Evolutionary conservation across 495 filamentous ascomycete species (phyloP).

Genomic region (Trichoderma erinaceum): DNA sequence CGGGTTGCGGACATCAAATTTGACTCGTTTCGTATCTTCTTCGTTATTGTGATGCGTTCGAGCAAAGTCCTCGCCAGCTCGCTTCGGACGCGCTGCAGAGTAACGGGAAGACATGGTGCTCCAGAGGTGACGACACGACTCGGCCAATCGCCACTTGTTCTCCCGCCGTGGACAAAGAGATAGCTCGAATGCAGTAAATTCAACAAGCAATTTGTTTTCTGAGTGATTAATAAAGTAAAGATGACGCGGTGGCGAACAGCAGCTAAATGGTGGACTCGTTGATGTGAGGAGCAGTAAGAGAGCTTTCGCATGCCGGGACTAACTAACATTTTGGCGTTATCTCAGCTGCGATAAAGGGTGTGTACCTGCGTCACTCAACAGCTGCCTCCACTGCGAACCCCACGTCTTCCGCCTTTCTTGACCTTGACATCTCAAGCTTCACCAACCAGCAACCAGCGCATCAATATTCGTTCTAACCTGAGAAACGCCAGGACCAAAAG

Average conservation of each 20-base stretch:
- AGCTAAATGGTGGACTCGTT: background rate
- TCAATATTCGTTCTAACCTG: background rate
- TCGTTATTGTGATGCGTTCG: conserved; percentile 60
- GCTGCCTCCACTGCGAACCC: conserved; percentile 14
- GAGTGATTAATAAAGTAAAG: background rate
- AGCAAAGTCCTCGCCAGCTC: conserved; percentile 71
- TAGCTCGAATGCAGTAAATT: background rate
- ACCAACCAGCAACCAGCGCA: background rate
- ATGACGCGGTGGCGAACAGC: background rate
- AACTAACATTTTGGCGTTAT: conserved; percentile 7
- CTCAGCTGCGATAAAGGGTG: conserved; percentile 5
- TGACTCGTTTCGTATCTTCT: conserved; percentile 69
- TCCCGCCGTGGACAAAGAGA: background rate
- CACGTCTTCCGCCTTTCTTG: conserved; percentile 14
- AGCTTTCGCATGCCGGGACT: background rate
- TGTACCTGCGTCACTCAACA: conserved; percentile 14
- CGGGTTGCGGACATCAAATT: conserved; percentile 93
- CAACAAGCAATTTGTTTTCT: background rate
- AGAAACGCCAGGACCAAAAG: background rate
- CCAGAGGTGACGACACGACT: background rate
- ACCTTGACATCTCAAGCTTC: conserved; percentile 1
- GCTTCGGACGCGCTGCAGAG: conserved; percentile 69
- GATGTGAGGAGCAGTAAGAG: background rate
- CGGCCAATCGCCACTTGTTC: background rate
- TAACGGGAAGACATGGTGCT: conserved; percentile 54